These are phyloP conservation scores for Leccinellum rugosiceps DNA, from an alignment of 768 basidiomycete genomes.

Conservation along the genomic window DNA sequence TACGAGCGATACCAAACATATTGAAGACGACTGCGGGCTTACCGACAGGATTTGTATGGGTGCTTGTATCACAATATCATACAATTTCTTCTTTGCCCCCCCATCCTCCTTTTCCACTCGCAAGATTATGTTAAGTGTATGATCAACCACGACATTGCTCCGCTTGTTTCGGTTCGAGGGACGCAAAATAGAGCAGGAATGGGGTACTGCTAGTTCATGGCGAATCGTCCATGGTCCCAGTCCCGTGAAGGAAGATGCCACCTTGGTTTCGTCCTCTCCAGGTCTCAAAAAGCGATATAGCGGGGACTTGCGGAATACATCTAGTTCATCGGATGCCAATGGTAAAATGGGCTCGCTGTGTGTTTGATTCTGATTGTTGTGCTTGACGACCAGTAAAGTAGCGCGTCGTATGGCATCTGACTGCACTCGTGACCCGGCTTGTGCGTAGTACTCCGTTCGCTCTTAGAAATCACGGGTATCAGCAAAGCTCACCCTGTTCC, in stretches of 20 bases:
- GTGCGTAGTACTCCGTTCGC: conserved; percentile 75
- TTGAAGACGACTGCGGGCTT: conserved; percentile 30
- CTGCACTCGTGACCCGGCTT: conserved; percentile 64
- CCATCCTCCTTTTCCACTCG: conserved; percentile 80
- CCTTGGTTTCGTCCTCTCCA: conserved; percentile 51
- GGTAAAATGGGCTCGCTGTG: conserved; percentile 69
- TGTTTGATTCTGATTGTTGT: conserved; percentile 39
- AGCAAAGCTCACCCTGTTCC: not conserved
- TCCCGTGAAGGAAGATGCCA: conserved; percentile 62
- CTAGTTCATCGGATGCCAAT: conserved; percentile 63
- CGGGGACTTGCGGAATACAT: conserved; percentile 66
- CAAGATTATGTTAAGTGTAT: conserved; percentile 78
- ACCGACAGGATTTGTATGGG: conserved; percentile 88
- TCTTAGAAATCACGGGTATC: conserved; percentile 42
- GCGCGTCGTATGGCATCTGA: conserved; percentile 62
- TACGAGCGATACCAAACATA: not conserved
- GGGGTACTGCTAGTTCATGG: conserved; percentile 65
- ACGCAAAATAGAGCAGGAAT: conserved; percentile 55
- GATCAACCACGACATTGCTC: conserved; percentile 71
- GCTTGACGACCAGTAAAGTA: conserved; percentile 59
- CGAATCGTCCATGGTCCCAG: conserved; percentile 88
- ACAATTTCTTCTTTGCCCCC: conserved; percentile 71
- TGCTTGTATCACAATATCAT: conserved; percentile 83
- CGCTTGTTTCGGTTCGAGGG: conserved; percentile 63
- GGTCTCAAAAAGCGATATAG: conserved; percentile 49